A percentile compares a stretch with the other conserved stretches of the same genome.
These are phyloP conservation scores for Dioscorea dumetorum DNA, from an alignment of 106 monocot genomes.

Conservation along the genomic window DNA sequence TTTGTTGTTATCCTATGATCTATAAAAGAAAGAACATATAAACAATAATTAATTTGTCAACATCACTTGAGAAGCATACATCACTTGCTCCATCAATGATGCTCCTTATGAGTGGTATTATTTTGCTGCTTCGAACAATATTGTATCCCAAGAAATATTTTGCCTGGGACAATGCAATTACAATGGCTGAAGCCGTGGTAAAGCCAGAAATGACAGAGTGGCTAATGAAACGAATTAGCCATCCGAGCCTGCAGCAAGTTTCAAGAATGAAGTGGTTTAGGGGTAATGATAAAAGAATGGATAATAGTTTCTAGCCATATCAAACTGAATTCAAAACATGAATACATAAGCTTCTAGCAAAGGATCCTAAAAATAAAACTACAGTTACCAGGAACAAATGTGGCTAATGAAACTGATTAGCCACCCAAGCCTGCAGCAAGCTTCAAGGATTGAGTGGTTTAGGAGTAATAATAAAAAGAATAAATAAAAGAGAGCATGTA, in stretches of 20 bases:
- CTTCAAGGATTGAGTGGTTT: not conserved
- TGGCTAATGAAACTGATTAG: constrained; percentile 92
- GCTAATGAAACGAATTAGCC: constrained; percentile 94
- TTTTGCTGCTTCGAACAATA: constrained; percentile 80
- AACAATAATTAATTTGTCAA: not conserved
- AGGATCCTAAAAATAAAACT: no score
- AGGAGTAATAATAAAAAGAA: constrained; percentile 1
- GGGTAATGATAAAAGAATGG: not conserved
- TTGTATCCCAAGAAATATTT: constrained; percentile 94
- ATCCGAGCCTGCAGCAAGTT: constrained; percentile 68
- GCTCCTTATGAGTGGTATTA: constrained; percentile 73
- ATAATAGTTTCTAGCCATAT: constrained; percentile 3
- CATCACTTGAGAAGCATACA: constrained; percentile 28
- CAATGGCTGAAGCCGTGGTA: constrained; percentile 90
- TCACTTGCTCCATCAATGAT: constrained; percentile 74
- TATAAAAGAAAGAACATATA: no score
- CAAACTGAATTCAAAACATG: no score
- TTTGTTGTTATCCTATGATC: no score
- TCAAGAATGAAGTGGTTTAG: not conserved
- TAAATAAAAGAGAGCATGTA: not conserved
- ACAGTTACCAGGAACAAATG: not conserved
- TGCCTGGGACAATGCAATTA: constrained; percentile 86
- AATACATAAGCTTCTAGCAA: no score
- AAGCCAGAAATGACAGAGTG: constrained; percentile 99
- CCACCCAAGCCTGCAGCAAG: constrained; percentile 74